These are phyloP conservation scores for Artomyces pyxidatus DNA, from an alignment of 768 basidiomycete species.

Conservation along the genomic window DNA sequence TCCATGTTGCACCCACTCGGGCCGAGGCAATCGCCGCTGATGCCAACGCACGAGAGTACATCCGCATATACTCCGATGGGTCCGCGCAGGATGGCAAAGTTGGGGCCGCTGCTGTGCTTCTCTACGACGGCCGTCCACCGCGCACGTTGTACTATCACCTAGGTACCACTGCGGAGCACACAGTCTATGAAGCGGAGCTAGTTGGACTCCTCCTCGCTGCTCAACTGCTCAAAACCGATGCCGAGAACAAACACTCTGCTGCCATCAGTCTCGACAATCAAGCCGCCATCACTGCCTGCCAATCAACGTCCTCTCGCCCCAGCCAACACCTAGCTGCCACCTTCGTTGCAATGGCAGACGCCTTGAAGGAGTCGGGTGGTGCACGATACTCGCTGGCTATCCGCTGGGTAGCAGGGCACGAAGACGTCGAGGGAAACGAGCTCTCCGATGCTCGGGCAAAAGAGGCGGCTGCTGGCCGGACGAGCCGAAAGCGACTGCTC, in stretches of 20 bases:
- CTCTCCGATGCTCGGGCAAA: constrained; percentile 16
- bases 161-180: constrained; percentile 12
- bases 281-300: background rate
- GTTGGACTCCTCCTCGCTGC: constrained; percentile 22
- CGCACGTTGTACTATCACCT: background rate
- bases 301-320: background rate
- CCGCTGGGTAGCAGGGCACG: constrained; percentile 5
- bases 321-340: constrained; percentile 7
- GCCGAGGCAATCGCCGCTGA: background rate
- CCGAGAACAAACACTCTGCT: too few relatives aligned
- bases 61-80: constrained; percentile 16
- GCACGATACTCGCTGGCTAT: background rate
- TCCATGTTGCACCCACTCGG: background rate
- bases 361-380: background rate
- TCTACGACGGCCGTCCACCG: background rate
- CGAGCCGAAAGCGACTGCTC: background rate
- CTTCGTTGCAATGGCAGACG: background rate
- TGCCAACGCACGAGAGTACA: background rate
- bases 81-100: constrained; percentile 13
- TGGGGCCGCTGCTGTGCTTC: constrained; percentile 13
- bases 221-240: constrained; percentile 18
- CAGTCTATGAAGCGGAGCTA: constrained; percentile 25
- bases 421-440: constrained; percentile 18
- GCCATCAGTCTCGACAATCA: constrained; percentile 7
- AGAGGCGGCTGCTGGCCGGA: constrained; percentile 9